Evolutionary conservation across 2,329 filamentous ascomycete species (phyloP), one percentile per base, ranked within the genome.

Genomic region (Stachybotrys echinatus): DNA sequence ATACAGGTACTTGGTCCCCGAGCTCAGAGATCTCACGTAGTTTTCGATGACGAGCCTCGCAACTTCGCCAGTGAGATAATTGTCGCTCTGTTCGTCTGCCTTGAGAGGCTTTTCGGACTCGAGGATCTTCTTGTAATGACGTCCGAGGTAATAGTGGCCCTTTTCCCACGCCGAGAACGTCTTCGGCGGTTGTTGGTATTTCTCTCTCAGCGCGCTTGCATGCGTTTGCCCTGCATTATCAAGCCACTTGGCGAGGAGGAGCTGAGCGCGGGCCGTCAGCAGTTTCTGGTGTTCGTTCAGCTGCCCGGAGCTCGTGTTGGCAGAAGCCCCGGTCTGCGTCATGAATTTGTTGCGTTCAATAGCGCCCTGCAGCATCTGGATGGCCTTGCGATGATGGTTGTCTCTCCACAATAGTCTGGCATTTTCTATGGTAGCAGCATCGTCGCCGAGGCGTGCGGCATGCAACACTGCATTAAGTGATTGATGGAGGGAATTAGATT

Each of bases 201-300:
- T 89, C 48, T 84, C 79, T 43, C 89, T 83, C 55, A 97, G 79
- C 4, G 88, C 84, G 42, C 83, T 80, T 4, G 89, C 88, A 61
- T 95, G 88, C 2, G 91, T 96, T 66, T 97, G 92, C 5, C 94
- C 94, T n/a, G 92, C 89, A 50, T 81, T 85, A 63, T 97, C 95
- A 23, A 96, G 84, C 95, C 95, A 99, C 65, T 96, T 97, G 12
- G 94, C 94, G 22, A 96, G 81, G 34, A 97, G 76, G 8, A 99
- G 76, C 62, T 95, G 85, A 21, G 94, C 92, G 65, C 90, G 79
- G 6, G 85, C 86, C n/a, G 81, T 83, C 42, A 90, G 70, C 37
- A 86, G 69, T 52, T 76, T 81, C 56, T 82, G 78, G 44, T 83
- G 76, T 1, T 68, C 60, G 46, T 74, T 77, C 18, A 71, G 49